Percentiles rank a stretch among this genome's conserved stretches.
These are phyloP conservation scores for Debaryomyces sp. DNA, from an alignment of 1,139 yeast genomes.

Conservation along the genomic window DNA sequence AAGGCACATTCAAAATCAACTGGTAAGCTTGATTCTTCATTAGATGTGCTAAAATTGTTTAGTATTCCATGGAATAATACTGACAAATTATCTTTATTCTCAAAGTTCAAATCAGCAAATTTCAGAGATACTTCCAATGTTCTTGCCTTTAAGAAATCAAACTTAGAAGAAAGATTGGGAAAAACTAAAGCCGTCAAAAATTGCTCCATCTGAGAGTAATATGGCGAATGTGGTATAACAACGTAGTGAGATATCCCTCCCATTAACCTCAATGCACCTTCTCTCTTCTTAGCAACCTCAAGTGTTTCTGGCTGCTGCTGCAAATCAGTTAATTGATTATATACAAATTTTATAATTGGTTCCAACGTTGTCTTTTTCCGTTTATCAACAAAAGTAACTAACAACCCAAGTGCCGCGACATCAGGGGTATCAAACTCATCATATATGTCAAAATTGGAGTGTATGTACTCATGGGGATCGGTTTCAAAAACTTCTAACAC, in stretches of 20 bases:
- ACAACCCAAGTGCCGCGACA: slow-evolving; percentile 63
- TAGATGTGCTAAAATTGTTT: slow-evolving; percentile 48
- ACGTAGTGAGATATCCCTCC: slow-evolving; percentile 71
- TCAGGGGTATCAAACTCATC: slow-evolving; percentile 67
- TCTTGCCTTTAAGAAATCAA: slow-evolving; percentile 80
- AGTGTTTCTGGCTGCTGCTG: slow-evolving; percentile 47
- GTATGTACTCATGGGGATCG: slow-evolving; percentile 92
- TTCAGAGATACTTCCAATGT: slow-evolving; percentile 77
- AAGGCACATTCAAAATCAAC: slow-evolving; percentile 83
- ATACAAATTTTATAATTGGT: slow-evolving; percentile 67
- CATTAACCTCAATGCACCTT: slow-evolving; percentile 78
- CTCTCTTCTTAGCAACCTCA: slow-evolving; percentile 69
- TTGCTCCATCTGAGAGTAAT: slow-evolving; percentile 64
- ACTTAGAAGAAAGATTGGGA: slow-evolving; percentile 68
- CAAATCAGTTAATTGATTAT: slow-evolving; percentile 51
- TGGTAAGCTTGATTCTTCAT: slow-evolving; percentile 58
- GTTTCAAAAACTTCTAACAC: slow-evolving; percentile 77
- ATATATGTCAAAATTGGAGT: slow-evolving; percentile 69
- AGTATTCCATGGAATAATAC: slow-evolving; percentile 69
- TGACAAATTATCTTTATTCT: slow-evolving; percentile 51
- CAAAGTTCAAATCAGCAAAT: slow-evolving; percentile 66
- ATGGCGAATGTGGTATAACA: slow-evolving; percentile 58
- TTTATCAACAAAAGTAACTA: slow-evolving; percentile 68
- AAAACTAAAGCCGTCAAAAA: slow-evolving; percentile 66
- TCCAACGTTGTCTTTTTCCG: slow-evolving; percentile 63